Evolutionary conservation across 768 basidiomycete species (phyloP).

Genomic region (Leccinellum rugosiceps): DNA sequence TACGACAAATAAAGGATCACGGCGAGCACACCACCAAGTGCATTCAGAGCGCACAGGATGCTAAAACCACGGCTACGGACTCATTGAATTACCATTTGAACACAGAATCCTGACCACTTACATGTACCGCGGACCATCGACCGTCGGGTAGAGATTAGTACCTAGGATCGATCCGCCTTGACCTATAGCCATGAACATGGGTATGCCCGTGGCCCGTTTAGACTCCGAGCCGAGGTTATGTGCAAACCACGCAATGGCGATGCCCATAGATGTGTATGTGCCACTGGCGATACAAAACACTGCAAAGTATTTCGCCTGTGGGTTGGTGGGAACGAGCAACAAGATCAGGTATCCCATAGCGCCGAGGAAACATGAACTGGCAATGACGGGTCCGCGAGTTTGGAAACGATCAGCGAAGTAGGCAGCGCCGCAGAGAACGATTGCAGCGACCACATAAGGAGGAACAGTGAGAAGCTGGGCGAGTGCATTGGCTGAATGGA

Average conservation of each 20-base stretch:
- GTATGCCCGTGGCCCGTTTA: constrained; percentile 72
- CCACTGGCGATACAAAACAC: constrained; percentile 75
- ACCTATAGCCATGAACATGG: constrained; percentile 77
- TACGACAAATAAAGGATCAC: constrained; percentile 59
- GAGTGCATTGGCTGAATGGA: constrained; percentile 11
- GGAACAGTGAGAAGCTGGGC: constrained; percentile 79
- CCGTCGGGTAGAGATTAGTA: constrained; percentile 66
- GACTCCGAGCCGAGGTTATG: constrained; percentile 79
- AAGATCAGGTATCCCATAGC: constrained; percentile 59
- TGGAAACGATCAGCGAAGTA: constrained; percentile 67
- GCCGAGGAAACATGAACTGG: constrained; percentile 28
- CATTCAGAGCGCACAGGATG: constrained; percentile 39
- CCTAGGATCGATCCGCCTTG: constrained; percentile 77
- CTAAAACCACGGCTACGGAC: constrained; percentile 48
- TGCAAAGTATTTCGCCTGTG: constrained; percentile 71
- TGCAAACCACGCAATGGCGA: constrained; percentile 76
- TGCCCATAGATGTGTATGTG: constrained; percentile 72
- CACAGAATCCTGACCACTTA: constrained; percentile 29
- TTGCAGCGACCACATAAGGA: constrained; percentile 70
- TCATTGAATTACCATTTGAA: background rate
- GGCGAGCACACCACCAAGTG: constrained; percentile 23
- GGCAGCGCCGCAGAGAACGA: constrained; percentile 56
- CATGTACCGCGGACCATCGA: constrained; percentile 65
- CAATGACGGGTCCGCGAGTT: constrained; percentile 45
- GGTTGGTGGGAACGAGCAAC: constrained; percentile 49